These are phyloP conservation scores for Acaromyces ingoldii DNA, from an alignment of 1,284 basidiomycete species.

Conservation along the genomic window DNA sequence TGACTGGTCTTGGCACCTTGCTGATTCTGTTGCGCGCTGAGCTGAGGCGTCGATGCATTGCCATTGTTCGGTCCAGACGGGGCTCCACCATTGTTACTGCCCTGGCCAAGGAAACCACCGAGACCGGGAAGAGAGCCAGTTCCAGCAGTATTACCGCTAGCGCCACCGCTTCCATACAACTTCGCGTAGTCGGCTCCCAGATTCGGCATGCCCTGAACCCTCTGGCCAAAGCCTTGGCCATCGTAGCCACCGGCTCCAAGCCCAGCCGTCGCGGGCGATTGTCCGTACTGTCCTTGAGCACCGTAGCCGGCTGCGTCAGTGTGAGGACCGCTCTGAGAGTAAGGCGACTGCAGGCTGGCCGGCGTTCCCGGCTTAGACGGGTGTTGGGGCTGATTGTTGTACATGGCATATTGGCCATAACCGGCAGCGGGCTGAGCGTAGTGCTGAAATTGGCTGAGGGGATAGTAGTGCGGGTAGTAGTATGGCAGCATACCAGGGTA, in stretches of 20 bases:
- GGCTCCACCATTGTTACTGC: slow-evolving; percentile 14
- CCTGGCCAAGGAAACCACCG: slow-evolving; percentile 31
- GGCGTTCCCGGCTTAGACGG: slow-evolving; percentile 42
- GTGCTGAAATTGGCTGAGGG: slow-evolving; percentile 52
- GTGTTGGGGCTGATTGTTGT: slow-evolving; percentile 46
- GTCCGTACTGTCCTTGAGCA: slow-evolving; percentile 11
- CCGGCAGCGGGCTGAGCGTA: slow-evolving; percentile 47
- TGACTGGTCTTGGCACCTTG: not conserved
- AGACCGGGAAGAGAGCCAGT: slow-evolving; percentile 23
- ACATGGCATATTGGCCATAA: slow-evolving; percentile 50
- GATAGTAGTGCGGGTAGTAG: slow-evolving; percentile 52
- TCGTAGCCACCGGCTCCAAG: slow-evolving; percentile 17
- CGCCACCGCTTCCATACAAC: slow-evolving; percentile 16
- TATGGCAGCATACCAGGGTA: slow-evolving; percentile 50
- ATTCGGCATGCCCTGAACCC: slow-evolving; percentile 21
- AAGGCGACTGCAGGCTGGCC: slow-evolving; percentile 42
- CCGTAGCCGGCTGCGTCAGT: slow-evolving; percentile 13
- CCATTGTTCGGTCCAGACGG: slow-evolving; percentile 7
- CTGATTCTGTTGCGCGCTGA: not conserved
- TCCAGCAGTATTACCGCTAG: too few relatives aligned
- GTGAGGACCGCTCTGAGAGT: slow-evolving; percentile 17
- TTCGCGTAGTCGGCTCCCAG: slow-evolving; percentile 16
- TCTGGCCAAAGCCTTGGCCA: slow-evolving; percentile 39
- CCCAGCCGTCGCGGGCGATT: slow-evolving; percentile 8
- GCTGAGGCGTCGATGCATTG: not conserved